Evolutionary conservation across 108 stramenopile genomes (phyloP), one percentile per base, ranked within the genome.

Genomic region (Pseudonitzschia pungens): DNA sequence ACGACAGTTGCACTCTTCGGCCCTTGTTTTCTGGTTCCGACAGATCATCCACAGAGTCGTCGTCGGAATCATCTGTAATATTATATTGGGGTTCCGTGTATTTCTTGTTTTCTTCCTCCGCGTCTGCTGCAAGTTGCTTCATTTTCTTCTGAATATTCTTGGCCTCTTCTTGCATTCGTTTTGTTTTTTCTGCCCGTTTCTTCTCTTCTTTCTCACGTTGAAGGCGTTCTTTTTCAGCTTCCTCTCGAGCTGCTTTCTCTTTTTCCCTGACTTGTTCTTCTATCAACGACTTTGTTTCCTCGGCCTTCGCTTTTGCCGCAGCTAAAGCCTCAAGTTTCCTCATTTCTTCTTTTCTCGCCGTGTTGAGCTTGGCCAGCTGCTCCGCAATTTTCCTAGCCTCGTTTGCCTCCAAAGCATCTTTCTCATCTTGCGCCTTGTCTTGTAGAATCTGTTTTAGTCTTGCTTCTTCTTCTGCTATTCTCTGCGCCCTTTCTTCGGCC

Each of bases 151-250:
- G 32, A 24, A 62, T 62, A n/a, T 62, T 18, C 0, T 10, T 14
- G 6, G 32, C 32, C 29, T 62, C 60, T 14, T 62, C 33, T 33
- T 42, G 15, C 22, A 40, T n/a, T 42, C 31, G 11, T 29, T 4
- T 31, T 5, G 60, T 41, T 8, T 62, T 41, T 41, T 4, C 36
- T 62, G 12, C 32, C 3, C 4, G 28, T 28, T 62, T 40, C 60
- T 62, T n/a, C 40, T 62, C 60, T 0, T 62, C 33, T 33, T 62
- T 62, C 60, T 62, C 33, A 14, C 29, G 60, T 33, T 62, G 15
- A 9, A 33, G 60, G 26, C 36, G 33, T 0, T 62, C 32, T 9
- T 62, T 62, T 15, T 33, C 31, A 1, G 60, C 60, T 62, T 40
- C 12, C 32, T 18, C 31, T 14, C 9, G 15, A 8, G 12, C 33